phyloP scores from a whole-genome alignment of 176 grass and related monocot species.

The Aegilops bicornis region DNA sequence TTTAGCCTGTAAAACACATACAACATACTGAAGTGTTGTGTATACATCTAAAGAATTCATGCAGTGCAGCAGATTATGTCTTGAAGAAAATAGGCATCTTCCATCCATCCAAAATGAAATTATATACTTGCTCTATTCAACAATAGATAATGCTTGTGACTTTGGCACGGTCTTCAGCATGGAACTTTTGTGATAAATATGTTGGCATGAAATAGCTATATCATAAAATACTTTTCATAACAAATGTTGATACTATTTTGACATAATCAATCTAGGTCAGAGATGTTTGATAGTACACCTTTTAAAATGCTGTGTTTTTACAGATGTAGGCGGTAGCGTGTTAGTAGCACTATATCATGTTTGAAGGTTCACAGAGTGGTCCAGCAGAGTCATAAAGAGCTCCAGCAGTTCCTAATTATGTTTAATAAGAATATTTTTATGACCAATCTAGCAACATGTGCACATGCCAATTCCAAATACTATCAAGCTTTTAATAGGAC shows the following conservation, averaged over 20 bases:
- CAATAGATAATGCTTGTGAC: not conserved
- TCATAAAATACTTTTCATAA: not conserved
- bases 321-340: not conserved
- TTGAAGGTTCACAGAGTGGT: not conserved
- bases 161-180: not conserved
- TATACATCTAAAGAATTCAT: constrained; percentile 20
- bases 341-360: constrained; percentile 17
- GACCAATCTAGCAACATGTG: not conserved
- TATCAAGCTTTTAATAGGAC: not conserved
- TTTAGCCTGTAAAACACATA: constrained; percentile 49
- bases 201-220: not conserved
- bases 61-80: not conserved
- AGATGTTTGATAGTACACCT: not conserved
- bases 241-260: not conserved
- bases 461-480: not conserved
- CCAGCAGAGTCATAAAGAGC: not conserved
- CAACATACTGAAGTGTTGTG: not conserved
- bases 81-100: constrained; percentile 22
- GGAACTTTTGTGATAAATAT: not conserved
- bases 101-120: not conserved
- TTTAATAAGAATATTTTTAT: not conserved
- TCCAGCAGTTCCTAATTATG: not conserved
- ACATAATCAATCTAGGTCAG: not conserved
- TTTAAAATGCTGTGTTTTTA: not conserved
- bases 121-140: not conserved